These are phyloP conservation scores for Lyophyllum atratum DNA, from an alignment of 768 basidiomycete genomes.

Conservation along the genomic window DNA sequence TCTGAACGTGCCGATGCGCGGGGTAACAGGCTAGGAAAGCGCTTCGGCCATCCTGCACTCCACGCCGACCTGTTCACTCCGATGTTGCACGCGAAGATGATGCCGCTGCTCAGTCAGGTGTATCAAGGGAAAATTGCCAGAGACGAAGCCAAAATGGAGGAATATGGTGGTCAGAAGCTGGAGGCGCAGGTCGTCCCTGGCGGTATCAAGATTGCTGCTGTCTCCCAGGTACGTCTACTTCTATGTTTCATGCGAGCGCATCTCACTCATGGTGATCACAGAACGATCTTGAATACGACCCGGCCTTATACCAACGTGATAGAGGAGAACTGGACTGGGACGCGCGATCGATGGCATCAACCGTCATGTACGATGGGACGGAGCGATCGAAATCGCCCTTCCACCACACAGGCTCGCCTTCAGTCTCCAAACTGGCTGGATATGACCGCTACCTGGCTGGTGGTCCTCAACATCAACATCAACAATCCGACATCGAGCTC, in stretches of 20 bases:
- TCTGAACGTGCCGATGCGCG: slow-evolving; percentile 75
- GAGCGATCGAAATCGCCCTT: slow-evolving; percentile 44
- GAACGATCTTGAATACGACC: slow-evolving; percentile 82
- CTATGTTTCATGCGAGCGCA: not conserved
- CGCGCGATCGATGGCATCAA: slow-evolving; percentile 68
- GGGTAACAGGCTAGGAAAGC: slow-evolving; percentile 77
- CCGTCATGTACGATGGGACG: slow-evolving; percentile 50
- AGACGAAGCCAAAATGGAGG: slow-evolving; percentile 66
- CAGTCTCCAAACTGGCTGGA: slow-evolving; percentile 37
- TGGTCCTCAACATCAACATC: slow-evolving; percentile 34
- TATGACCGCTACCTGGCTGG: slow-evolving; percentile 62
- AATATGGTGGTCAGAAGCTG: slow-evolving; percentile 79
- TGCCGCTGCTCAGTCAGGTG: slow-evolving; percentile 73
- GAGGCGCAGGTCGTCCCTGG: slow-evolving; percentile 74
- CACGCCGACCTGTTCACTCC: slow-evolving; percentile 86
- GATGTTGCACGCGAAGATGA: slow-evolving; percentile 86
- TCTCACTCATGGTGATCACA: slow-evolving; percentile 21
- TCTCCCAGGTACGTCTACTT: slow-evolving; percentile 59
- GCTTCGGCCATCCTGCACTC: slow-evolving; percentile 95
- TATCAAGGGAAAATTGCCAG: slow-evolving; percentile 72
- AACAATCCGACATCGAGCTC: slow-evolving; percentile 51
- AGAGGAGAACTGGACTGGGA: slow-evolving; percentile 91
- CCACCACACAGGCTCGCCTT: slow-evolving; percentile 32
- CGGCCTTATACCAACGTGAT: slow-evolving; percentile 74
- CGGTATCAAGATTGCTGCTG: slow-evolving; percentile 81